phyloP scores from a whole-genome alignment of 352 stramenopile genomes.

The Hyaloperonospora brassicae region DNA sequence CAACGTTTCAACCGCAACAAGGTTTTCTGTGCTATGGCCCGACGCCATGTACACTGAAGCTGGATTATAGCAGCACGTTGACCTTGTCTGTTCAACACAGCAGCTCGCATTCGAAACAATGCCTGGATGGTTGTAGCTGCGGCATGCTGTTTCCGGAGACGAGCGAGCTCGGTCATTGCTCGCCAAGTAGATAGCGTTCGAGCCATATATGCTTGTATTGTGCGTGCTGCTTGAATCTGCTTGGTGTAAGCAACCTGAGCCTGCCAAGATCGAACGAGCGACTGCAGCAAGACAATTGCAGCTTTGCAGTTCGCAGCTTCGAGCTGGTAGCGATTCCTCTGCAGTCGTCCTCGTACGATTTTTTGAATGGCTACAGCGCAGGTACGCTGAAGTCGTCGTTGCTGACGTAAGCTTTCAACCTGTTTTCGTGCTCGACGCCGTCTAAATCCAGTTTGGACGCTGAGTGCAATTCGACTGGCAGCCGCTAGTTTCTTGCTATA shows the following conservation, averaged over 20 bases:
- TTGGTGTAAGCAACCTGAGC: conserved; percentile 21
- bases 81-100: neutral
- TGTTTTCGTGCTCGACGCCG: conserved; percentile 27
- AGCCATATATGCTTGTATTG: neutral
- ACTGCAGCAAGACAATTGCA: conserved; percentile 32
- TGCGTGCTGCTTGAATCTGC: conserved; percentile 6
- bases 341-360: conserved; percentile 26
- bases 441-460: conserved; percentile 31
- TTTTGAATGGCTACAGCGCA: conserved; percentile 36
- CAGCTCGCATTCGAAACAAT: neutral
- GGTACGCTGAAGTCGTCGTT: conserved; percentile 16
- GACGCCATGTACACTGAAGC: conserved; percentile 32
- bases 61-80: conserved; percentile 18
- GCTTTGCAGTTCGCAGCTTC: conserved; percentile 20
- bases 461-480: conserved; percentile 25
- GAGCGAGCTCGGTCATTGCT: neutral
- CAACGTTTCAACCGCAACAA: neutral
- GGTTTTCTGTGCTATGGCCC: conserved; percentile 9
- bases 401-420: conserved; percentile 18
- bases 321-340: conserved; percentile 27
- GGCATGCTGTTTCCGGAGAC: neutral
- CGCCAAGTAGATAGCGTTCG: neutral
- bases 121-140: neutral
- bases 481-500: conserved; percentile 25
- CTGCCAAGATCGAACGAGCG: conserved; percentile 29